Evolutionary conservation across 306 rosid species (phyloP).

Genomic region (Mimosa bimucronata): DNA sequence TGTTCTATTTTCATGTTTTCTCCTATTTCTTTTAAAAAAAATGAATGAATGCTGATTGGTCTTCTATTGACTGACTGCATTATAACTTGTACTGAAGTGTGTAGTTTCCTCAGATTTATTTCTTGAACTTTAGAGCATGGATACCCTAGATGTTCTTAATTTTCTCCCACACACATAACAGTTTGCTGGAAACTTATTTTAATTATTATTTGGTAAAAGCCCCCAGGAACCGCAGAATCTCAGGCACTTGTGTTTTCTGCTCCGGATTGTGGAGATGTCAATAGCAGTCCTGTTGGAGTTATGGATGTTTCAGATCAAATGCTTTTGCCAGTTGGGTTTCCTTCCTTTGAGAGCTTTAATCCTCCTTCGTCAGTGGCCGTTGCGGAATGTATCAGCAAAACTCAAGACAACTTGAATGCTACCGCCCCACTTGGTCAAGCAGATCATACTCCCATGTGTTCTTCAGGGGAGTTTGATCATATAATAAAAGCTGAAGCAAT

Average conservation of each 20-base stretch:
- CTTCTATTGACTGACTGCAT: slow-evolving; percentile 27
- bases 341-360: slow-evolving; percentile 78
- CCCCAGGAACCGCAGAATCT: slow-evolving; percentile 97
- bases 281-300: slow-evolving; percentile 76
- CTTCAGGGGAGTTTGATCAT: slow-evolving; percentile 81
- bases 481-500: slow-evolving; percentile 91
- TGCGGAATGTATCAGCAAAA: slow-evolving; percentile 69
- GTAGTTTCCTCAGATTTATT: slow-evolving; percentile 11
- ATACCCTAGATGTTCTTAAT: slow-evolving; percentile 29
- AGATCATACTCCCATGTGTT: slow-evolving; percentile 59
- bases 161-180: slow-evolving; percentile 12
- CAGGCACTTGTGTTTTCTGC: slow-evolving; percentile 82
- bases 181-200: slow-evolving; percentile 38
- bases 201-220: slow-evolving; percentile 61
- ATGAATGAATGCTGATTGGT: neutral
- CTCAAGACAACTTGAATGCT: slow-evolving; percentile 58
- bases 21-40: slow-evolving; percentile 21
- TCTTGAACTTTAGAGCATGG: neutral
- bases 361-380: slow-evolving; percentile 62
- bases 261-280: slow-evolving; percentile 78
- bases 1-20: slow-evolving; percentile 21
- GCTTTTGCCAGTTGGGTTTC: slow-evolving; percentile 70
- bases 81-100: slow-evolving; percentile 26
- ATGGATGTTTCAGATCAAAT: slow-evolving; percentile 80
- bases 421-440: slow-evolving; percentile 50